These are phyloP conservation scores for Saccharomycopsis selenospora DNA, from an alignment of 805 yeast genomes.

Conservation along the genomic window DNA sequence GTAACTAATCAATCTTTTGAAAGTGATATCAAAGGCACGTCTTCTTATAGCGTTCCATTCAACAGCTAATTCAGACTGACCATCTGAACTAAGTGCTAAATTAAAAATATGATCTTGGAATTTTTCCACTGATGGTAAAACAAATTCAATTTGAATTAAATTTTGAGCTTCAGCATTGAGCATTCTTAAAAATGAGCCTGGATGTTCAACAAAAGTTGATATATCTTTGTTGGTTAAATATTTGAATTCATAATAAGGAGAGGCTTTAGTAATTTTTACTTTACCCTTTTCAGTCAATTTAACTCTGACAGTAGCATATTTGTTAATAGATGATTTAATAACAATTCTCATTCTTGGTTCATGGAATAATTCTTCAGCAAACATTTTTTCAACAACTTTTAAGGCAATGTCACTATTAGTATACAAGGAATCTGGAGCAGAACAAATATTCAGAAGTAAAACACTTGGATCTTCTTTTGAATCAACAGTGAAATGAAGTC, in stretches of 20 bases:
- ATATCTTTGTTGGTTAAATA: conserved; percentile 80
- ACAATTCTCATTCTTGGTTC: conserved; percentile 74
- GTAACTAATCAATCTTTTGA: conserved; percentile 58
- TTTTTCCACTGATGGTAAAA: conserved; percentile 20
- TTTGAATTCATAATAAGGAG: conserved; percentile 83
- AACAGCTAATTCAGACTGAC: conserved; percentile 64
- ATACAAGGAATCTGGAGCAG: conserved; percentile 38
- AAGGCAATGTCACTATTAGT: conserved; percentile 54
- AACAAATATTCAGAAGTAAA: conserved; percentile 50
- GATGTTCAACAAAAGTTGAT: conserved; percentile 62
- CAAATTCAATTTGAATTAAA: conserved; percentile 15
- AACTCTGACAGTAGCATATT: conserved; percentile 62
- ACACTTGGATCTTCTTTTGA: conserved; percentile 53
- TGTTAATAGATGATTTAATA: conserved; percentile 54
- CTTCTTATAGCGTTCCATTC: conserved; percentile 80
- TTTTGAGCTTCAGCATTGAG: conserved; percentile 69
- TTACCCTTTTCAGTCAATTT: conserved; percentile 78
- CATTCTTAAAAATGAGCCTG: conserved; percentile 84
- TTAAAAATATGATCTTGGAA: conserved; percentile 41
- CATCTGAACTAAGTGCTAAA: conserved; percentile 62
- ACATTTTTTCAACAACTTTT: conserved; percentile 66
- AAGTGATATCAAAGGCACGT: conserved; percentile 55
- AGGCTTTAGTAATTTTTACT: conserved; percentile 66
- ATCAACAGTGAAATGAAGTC: conserved; percentile 69
- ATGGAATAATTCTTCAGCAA: conserved; percentile 71